These are phyloP conservation scores for Graphiopsis chlorocephala DNA, from an alignment of 2,329 filamentous ascomycete species.

Conservation along the genomic window DNA sequence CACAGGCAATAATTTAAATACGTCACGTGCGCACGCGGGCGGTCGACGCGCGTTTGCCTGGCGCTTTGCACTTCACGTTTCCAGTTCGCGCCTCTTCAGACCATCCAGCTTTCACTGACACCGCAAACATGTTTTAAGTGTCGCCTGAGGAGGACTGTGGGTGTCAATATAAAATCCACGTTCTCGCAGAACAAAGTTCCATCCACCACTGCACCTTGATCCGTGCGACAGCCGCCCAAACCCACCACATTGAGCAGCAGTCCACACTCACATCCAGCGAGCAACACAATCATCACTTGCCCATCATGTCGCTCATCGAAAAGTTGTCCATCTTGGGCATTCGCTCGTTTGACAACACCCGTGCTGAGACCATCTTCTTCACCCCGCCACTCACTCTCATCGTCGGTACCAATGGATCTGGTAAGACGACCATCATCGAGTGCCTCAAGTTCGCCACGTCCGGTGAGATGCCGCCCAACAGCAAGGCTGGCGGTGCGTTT, in stretches of 20 bases:
- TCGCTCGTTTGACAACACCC: slow-evolving; percentile 79
- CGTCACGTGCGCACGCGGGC: neutral
- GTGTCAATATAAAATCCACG: neutral
- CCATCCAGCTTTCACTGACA: neutral
- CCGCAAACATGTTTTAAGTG: slow-evolving; percentile 1
- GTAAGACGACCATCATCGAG: slow-evolving; percentile 99
- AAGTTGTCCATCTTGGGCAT: slow-evolving; percentile 82
- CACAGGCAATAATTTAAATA: neutral
- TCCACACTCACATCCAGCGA: neutral
- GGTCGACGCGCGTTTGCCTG: neutral
- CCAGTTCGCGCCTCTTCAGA: neutral
- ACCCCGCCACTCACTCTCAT: slow-evolving; percentile 90
- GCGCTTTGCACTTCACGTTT: neutral
- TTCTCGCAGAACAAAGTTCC: neutral
- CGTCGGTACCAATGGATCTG: slow-evolving; percentile 94
- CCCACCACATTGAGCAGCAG: neutral
- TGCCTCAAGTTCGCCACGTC: slow-evolving; percentile 98
- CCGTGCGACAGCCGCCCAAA: slow-evolving; percentile 1
- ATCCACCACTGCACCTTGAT: neutral
- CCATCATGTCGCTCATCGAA: slow-evolving; percentile 66
- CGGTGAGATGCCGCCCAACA: slow-evolving; percentile 86
- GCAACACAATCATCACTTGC: neutral
- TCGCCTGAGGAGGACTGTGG: neutral
- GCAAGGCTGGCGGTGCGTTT: slow-evolving; percentile 82
- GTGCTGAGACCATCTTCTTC: slow-evolving; percentile 79